A percentile compares a stretch with the other conserved stretches of the same genome.
These are phyloP conservation scores for Lactarius vividus DNA, from an alignment of 768 basidiomycete genomes.

Conservation along the genomic window DNA sequence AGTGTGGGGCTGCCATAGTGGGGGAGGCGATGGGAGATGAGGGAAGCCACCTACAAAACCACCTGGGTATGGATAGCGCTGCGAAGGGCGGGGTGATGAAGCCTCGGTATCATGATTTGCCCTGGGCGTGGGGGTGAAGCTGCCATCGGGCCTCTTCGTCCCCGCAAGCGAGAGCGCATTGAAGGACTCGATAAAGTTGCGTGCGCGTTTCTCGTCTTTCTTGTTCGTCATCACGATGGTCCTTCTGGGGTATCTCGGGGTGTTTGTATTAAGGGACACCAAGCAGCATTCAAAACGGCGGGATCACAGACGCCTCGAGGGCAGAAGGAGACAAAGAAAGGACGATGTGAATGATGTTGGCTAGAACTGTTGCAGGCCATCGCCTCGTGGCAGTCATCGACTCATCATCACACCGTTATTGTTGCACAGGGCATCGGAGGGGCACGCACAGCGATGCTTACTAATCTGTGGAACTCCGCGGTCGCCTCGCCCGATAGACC, in stretches of 20 bases:
- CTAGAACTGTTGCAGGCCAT: background rate
- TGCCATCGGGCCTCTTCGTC: constrained; percentile 7
- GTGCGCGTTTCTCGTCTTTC: constrained; percentile 18
- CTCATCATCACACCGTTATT: background rate
- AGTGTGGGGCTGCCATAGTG: background rate
- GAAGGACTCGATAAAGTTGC: constrained; percentile 37
- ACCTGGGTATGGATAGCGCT: background rate
- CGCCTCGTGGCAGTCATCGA: constrained; percentile 9
- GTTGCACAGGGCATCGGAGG: background rate
- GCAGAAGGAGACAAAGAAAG: background rate
- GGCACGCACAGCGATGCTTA: background rate
- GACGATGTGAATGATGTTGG: background rate
- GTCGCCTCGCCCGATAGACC: background rate
- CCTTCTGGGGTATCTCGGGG: background rate
- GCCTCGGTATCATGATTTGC: background rate
- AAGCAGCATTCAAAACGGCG: constrained; percentile 1
- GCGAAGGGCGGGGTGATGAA: background rate
- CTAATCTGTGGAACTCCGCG: background rate
- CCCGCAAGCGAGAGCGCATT: constrained; percentile 36
- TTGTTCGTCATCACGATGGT: constrained; percentile 10
- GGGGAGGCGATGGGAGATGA: constrained; percentile 9
- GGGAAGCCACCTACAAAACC: constrained; percentile 1
- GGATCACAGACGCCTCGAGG: background rate
- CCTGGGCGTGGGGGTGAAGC: background rate
- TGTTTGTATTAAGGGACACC: constrained; percentile 5